phyloP scores from a whole-genome alignment of 257 asterid genomes.

The Capsicum pubescens region DNA sequence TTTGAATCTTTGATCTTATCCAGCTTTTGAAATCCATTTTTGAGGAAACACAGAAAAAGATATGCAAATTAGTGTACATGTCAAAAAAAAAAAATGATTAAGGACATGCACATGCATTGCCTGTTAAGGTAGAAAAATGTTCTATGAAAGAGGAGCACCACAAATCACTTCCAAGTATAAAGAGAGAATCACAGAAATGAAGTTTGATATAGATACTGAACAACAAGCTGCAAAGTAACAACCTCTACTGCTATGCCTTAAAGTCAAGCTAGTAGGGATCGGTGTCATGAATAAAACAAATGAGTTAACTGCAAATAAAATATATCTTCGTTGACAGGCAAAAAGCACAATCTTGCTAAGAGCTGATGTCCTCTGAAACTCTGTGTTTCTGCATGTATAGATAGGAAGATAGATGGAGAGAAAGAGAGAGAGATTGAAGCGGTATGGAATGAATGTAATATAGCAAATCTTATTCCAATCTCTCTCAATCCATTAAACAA shows the following conservation, averaged over 20 bases:
- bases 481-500: constrained; percentile 2
- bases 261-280: not conserved
- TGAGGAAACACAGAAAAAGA: constrained; percentile 31
- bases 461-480: not conserved
- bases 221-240: not conserved
- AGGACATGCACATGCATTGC: not conserved
- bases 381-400: not conserved
- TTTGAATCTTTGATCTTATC: constrained; percentile 88
- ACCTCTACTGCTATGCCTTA: not conserved
- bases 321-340: not conserved
- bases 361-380: not conserved
- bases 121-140: constrained; percentile 11
- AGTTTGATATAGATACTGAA: constrained; percentile 12
- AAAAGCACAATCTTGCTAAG: not conserved
- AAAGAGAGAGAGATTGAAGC: not conserved
- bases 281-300: not conserved
- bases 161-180: not conserved
- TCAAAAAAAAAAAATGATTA: not conserved
- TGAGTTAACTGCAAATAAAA: not conserved
- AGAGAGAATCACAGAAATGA: not conserved
- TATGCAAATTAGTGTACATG: not conserved
- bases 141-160: not conserved
- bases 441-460: not conserved
- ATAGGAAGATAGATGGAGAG: not conserved
- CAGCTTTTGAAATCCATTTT: constrained; percentile 95